phyloP scores from a whole-genome alignment of 768 basidiomycete species.

The Naganishia randhawae region DNA sequence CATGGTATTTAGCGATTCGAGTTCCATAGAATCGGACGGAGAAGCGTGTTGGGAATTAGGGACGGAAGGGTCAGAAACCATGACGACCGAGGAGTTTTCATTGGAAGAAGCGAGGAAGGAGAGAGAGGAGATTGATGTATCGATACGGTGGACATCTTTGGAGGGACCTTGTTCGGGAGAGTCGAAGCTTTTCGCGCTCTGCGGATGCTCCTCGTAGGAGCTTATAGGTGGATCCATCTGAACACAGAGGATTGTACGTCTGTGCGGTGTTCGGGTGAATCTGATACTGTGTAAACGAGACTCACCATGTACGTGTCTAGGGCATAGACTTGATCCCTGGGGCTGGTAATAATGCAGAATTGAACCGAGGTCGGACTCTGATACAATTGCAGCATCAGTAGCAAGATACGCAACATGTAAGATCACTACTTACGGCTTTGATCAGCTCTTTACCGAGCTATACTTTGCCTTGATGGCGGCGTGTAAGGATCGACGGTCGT shows the following conservation, averaged over 20 bases:
- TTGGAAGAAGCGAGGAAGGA: neutral
- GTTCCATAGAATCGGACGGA: neutral
- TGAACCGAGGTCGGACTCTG: no score
- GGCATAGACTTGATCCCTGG: neutral
- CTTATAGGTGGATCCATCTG: neutral
- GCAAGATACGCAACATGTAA: neutral
- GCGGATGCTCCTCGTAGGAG: neutral
- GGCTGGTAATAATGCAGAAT: neutral
- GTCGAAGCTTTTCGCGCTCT: neutral
- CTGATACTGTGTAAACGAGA: neutral
- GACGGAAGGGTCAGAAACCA: neutral
- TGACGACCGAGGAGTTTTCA: neutral
- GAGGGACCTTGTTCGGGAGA: neutral
- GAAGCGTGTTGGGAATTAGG: neutral
- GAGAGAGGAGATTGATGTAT: neutral
- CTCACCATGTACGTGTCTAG: neutral
- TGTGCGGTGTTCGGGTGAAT: neutral
- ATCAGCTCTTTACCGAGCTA: neutral
- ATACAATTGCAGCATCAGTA: neutral
- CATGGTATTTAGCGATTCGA: neutral
- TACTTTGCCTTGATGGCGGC: neutral
- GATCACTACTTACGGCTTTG: neutral
- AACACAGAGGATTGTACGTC: neutral
- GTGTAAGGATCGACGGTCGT: neutral
- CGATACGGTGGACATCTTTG: neutral